Percentiles rank a stretch among this genome's conserved stretches.
phyloP scores from a whole-genome alignment of 2,329 filamentous ascomycete genomes.

The Epichloe sylvatica region DNA sequence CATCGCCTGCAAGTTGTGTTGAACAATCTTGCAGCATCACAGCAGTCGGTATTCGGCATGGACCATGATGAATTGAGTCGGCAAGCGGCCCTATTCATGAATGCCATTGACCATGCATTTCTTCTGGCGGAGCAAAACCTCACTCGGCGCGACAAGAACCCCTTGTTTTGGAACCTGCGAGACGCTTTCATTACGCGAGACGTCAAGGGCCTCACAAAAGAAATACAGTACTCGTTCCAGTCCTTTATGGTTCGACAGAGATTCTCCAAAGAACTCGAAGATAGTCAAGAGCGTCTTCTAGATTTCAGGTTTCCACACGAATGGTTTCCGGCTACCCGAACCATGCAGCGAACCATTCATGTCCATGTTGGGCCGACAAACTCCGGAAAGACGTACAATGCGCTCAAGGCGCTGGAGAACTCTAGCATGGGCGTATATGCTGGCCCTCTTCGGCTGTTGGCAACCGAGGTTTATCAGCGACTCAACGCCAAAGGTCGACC shows the following conservation, averaged over 20 bases:
- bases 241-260: slow-evolving; percentile 44
- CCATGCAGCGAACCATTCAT: slow-evolving; percentile 70
- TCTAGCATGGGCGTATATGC: slow-evolving; percentile 73
- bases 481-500: slow-evolving; percentile 62
- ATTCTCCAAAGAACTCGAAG: slow-evolving; percentile 41
- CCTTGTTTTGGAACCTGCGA: slow-evolving; percentile 43
- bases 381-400: slow-evolving; percentile 94
- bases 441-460: slow-evolving; percentile 74
- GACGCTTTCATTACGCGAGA: slow-evolving; percentile 45
- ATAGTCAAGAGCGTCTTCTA: slow-evolving; percentile 51
- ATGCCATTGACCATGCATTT: slow-evolving; percentile 31
- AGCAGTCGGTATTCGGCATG: slow-evolving; percentile 14
- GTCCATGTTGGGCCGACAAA: slow-evolving; percentile 95
- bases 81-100: slow-evolving; percentile 32
- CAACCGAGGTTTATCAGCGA: slow-evolving; percentile 88
- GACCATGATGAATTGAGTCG: slow-evolving; percentile 28
- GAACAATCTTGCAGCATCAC: slow-evolving; percentile 11
- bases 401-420: slow-evolving; percentile 68
- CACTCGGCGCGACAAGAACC: slow-evolving; percentile 30
- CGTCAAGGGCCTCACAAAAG: slow-evolving; percentile 33
- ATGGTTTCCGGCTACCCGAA: slow-evolving; percentile 78
- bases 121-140: slow-evolving; percentile 26
- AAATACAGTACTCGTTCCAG: slow-evolving; percentile 56
- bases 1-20: slow-evolving; percentile 24
- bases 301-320: slow-evolving; percentile 81